These are phyloP conservation scores for Chaetomiaceae sp. DNA, from an alignment of 2,329 filamentous ascomycete species.

Conservation along the genomic window DNA sequence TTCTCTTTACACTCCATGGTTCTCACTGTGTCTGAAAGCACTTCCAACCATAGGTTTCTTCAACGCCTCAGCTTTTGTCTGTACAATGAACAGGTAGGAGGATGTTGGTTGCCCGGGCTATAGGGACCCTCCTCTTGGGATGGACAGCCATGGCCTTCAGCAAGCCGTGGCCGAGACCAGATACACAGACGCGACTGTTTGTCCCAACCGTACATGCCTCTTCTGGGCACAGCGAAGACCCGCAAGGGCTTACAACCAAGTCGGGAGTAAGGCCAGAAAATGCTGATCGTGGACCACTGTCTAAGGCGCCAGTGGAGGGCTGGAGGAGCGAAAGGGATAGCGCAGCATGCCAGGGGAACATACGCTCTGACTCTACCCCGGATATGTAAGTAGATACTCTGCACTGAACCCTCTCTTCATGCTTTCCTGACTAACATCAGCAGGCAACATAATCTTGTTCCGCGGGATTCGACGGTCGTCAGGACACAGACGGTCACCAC, in stretches of 20 bases:
- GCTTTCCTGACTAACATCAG: too few species aligned
- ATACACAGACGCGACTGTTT: neutral
- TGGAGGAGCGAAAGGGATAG: neutral
- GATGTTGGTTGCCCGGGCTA: constrained; percentile 26
- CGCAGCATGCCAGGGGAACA: neutral
- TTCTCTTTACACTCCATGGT: too few species aligned
- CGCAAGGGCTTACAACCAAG: too few species aligned
- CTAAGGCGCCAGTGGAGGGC: neutral
- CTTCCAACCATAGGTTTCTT: too few species aligned
- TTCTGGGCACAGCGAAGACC: too few species aligned
- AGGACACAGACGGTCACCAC: constrained; percentile 12
- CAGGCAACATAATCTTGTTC: neutral
- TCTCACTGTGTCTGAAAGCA: too few species aligned
- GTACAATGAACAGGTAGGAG: constrained; percentile 21
- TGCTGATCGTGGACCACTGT: too few species aligned
- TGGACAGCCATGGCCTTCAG: constrained; percentile 4
- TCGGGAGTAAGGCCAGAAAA: neutral
- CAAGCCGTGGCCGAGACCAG: neutral
- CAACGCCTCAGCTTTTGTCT: neutral
- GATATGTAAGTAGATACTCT: too few species aligned
- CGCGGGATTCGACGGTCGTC: neutral
- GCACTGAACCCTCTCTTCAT: too few species aligned
- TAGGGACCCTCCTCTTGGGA: constrained; percentile 23
- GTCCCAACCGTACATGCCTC: too few species aligned
- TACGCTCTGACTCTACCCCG: neutral